Evolutionary conservation across 116 monocot species (phyloP), one percentile per base, ranked within the genome.

Genomic region (Dioscorea cayenensis): DNA sequence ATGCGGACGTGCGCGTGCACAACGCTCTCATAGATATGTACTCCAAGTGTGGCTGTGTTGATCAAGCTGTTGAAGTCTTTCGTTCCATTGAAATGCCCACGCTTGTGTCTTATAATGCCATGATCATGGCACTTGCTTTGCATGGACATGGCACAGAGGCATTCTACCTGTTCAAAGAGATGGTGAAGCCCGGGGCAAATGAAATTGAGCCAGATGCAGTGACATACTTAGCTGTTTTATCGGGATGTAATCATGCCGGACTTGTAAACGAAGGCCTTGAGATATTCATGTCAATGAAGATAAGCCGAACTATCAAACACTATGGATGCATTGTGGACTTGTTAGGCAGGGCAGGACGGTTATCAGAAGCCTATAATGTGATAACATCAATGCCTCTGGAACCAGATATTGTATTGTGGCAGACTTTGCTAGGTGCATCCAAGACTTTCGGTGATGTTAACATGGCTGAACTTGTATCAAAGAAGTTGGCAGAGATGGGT

Each of bases 291-390:
- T 73, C 88, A 8, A 87, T 95, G 90, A 75, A 64, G 35, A 70
- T 84, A 14, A 62, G 51, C 3, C 90, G 80, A 21, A 85, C 51
- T 14, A 49, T 90, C 20, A 97, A 97, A 78, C 97, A 97, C 78
- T 97, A 97, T 65, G 97, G 97, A 28, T 77, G 84, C 13, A 66
- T 93, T 7, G 97, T 97, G 23, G 92, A 93, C 67, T 84, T 93
- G n/a, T 74, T 97, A 13, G 90, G 90, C 36, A 80, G 93, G 3
- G 78, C 90, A 4, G 94, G 90, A 63, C 77, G 83, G 60, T 66
- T 97, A 5, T 12, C 27, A 1, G 90, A 92, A 63, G 97, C 97
- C 5, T 80, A 83, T 71, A 72, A 66, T 51, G 48, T 86, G 6
- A 68, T 93, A 19, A 69, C 64, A 3, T 71, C 84, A 32, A 97